Evolutionary conservation across 2,329 filamentous ascomycete species (phyloP), one percentile per base, ranked within the genome.

Genomic region (Cladosporium sp.): DNA sequence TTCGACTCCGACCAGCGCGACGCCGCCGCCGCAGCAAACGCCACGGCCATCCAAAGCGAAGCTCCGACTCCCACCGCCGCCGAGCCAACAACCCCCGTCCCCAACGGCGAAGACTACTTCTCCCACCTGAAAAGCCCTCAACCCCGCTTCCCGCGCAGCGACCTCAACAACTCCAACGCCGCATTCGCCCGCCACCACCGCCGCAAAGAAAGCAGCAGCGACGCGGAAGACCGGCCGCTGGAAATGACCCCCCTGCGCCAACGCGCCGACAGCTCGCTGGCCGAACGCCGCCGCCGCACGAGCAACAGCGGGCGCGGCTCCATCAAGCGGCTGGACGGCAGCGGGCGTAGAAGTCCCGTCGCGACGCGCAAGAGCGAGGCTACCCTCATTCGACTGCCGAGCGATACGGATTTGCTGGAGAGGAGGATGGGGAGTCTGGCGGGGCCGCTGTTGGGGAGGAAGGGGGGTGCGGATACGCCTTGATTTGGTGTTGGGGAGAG

Each of bases 151-250:
- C 42, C 7, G 7, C 30, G 34, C 7, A 19, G 8, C 13, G 37
- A 53, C 47, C n/a, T n/a, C n/a, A n/a, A n/a, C n/a, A n/a, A n/a
- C n/a, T n/a, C n/a, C n/a, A n/a, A n/a, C n/a, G n/a, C n/a, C n/a
- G 3, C 38, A 7, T n/a, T n/a, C n/a, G 19, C 18, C 39, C 39
- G 43, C 4, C 40, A 54, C 42, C 7, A 53, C 45, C 17, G 52
- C 48, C 60, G 86, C 82, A 41, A 41, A 68, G 87, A 75, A 12
- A 86, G 84, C 9, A 41, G 34, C 22, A 44, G 40, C 30, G 88
- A 83, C 0, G 89, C 93, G 29, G 90, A 96, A 56, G 90, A 95
- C 47, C 72, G 76, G 17, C 88, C 89, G 3, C 68, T 96, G 8
- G 91, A 96, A 69, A 96, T 96, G 74, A 50, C 44, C 15, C 44